Conservation (phyloP, 2,329 filamentous ascomycete species). For the Fusarium chuoi region DNA sequence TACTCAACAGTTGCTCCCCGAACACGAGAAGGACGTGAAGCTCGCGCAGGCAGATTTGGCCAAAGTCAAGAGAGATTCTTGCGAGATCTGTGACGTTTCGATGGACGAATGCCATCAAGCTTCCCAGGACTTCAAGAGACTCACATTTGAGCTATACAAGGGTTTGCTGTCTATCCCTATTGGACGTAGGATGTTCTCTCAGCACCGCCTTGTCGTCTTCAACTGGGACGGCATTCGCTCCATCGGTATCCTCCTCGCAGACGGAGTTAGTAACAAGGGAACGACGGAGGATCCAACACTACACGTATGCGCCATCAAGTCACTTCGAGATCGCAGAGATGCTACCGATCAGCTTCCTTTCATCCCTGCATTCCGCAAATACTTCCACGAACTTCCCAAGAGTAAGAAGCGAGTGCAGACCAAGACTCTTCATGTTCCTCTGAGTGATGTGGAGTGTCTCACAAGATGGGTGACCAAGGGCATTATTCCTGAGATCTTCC, state of each 20-base stretch:
- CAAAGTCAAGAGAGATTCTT: slow-evolving; percentile 88
- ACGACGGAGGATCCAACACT: slow-evolving; percentile 71
- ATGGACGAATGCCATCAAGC: slow-evolving; percentile 85
- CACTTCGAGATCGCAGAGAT: slow-evolving; percentile 74
- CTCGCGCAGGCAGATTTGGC: slow-evolving; percentile 90
- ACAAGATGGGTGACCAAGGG: slow-evolving; percentile 73
- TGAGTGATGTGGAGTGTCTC: slow-evolving; percentile 85
- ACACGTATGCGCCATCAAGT: slow-evolving; percentile 81
- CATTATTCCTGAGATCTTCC: slow-evolving; percentile 69
- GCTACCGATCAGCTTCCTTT: slow-evolving; percentile 90
- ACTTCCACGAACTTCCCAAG: slow-evolving; percentile 75
- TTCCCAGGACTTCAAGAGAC: slow-evolving; percentile 79
- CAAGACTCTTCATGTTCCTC: slow-evolving; percentile 74
- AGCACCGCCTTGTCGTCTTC: slow-evolving; percentile 83
- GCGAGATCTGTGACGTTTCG: slow-evolving; percentile 81
- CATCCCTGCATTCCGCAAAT: slow-evolving; percentile 73
- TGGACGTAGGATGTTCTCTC: slow-evolving; percentile 80
- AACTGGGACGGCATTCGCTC: slow-evolving; percentile 86
- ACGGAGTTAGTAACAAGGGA: slow-evolving; percentile 74
- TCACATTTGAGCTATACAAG: slow-evolving; percentile 85
- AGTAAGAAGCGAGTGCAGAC: slow-evolving; percentile 73
- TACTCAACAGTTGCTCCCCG: slow-evolving; percentile 90
- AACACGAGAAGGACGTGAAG: slow-evolving; percentile 95
- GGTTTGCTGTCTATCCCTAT: slow-evolving; percentile 82
- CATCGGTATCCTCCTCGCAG: slow-evolving; percentile 80